Evolutionary conservation across 2,329 filamentous ascomycete species (phyloP).

Genomic region (Coniella lustricola): DNA sequence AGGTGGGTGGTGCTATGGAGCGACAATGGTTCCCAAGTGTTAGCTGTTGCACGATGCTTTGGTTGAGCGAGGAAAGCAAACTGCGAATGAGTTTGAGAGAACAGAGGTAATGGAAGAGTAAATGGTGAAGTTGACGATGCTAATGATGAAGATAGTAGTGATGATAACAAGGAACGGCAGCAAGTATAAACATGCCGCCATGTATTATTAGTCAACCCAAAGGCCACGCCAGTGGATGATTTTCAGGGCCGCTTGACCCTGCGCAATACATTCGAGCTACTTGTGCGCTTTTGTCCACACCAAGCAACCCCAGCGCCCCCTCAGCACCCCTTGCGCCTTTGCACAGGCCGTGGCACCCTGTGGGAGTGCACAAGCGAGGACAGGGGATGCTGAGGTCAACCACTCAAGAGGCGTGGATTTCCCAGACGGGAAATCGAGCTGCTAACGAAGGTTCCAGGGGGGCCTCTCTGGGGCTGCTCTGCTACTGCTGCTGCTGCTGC

Average conservation of each 20-base stretch:
- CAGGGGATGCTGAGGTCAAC: slow-evolving; percentile 12
- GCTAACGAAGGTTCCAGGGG: slow-evolving; percentile 2
- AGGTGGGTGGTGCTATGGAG: slow-evolving; percentile 75
- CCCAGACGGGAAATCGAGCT: slow-evolving; percentile 14
- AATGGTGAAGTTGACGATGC: too few species aligned
- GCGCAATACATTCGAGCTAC: neutral
- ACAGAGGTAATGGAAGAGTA: too few species aligned
- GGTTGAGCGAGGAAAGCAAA: slow-evolving; percentile 21
- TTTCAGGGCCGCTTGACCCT: neutral
- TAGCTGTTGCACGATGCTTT: slow-evolving; percentile 41
- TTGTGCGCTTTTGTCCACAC: slow-evolving; percentile 4
- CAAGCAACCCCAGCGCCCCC: slow-evolving; percentile 8
- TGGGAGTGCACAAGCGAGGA: slow-evolving; percentile 16
- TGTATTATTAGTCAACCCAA: neutral
- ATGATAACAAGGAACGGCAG: neutral
- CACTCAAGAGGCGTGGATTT: slow-evolving; percentile 10
- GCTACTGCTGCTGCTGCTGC: too few species aligned
- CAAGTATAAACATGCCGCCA: neutral
- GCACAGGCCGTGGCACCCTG: slow-evolving; percentile 9
- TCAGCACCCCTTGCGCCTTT: too few species aligned
- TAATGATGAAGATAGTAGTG: slow-evolving; percentile 28
- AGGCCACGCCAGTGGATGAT: neutral
- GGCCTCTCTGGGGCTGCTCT: neutral
- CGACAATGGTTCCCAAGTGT: slow-evolving; percentile 50
- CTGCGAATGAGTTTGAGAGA: neutral